Evolutionary conservation across 2,329 filamentous ascomycete species (phyloP).

Genomic region (Podosphaera xanthii): DNA sequence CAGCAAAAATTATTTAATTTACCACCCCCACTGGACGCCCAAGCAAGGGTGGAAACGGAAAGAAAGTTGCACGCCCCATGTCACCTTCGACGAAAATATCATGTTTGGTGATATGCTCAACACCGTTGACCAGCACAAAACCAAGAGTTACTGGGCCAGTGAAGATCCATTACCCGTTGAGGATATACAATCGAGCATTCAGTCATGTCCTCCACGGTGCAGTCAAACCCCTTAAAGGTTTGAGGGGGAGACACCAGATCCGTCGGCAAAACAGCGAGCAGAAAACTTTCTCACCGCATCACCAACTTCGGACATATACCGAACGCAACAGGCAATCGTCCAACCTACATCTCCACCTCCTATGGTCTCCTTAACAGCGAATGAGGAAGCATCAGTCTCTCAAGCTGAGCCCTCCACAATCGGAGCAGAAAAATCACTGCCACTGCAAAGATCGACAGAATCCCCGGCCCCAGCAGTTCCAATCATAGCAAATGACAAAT

Average conservation of each 20-base stretch:
- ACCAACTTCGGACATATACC: too few species aligned
- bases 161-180: too few species aligned
- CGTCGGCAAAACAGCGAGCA: background rate
- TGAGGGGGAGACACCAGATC: background rate
- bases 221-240: background rate
- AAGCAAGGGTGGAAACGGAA: background rate
- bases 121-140: too few species aligned
- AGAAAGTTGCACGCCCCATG: background rate
- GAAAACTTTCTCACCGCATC: background rate
- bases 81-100: too few species aligned
- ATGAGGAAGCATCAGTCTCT: background rate
- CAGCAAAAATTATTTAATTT: background rate
- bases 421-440: background rate
- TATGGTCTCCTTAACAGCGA: background rate
- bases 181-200: background rate
- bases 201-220: background rate
- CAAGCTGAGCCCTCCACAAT: background rate
- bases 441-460: background rate
- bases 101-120: too few species aligned
- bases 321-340: background rate
- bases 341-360: background rate
- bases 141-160: too few species aligned
- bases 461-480: background rate
- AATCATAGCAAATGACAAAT: background rate
- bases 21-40: background rate